Base-by-base conservation (phyloP, 257 asterid species). In the Solanum pinnatisectum region DNA sequence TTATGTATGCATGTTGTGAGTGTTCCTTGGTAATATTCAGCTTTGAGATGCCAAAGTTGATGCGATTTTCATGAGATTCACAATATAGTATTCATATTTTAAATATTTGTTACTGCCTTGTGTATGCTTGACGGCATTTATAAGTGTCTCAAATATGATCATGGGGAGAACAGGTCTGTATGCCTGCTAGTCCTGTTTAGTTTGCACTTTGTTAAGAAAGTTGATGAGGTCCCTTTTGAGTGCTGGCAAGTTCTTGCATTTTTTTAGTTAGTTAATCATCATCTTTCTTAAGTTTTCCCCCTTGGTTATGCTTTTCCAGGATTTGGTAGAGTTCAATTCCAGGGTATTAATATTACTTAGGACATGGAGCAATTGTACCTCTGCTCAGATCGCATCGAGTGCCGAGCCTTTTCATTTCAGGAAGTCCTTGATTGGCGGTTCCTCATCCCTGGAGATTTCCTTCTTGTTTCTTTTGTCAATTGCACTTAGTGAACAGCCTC, bases 391-490 rank as follows among this genome's bases (percentile, higher is more conserved):
- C 94, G 93, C 94, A 88, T 89, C 93, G 94, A 91, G 90, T 94
- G 90, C 86, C 93, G 90, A 89, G 93, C 87, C 86, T 93, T 94
- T 84, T 92, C 98, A 90, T 95, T 96, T 93, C 98, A 93, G 89
- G 95, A 97, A 96, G 96, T 94, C 88, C 97, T 96, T 82, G 95
- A 95, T 87, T 96, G 99, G 98, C 94, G 94, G 90, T 93, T 94
- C 91, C 92, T 96, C 91, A 88, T 90, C 91, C 90, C 89, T 92
- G 96, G 99, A 89, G 92, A 91, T 91, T 96, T 92, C 88, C 98
- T 93, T 92, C 96, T 97, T 88, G 94, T 96, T 91, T 94, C 98
- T 92, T 95, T 95, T 90, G 95, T 96, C 95, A 94, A 95, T 91
- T 94, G 95, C 93, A 96, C 99, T 89, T 96, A 94, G 96, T 92